Percentiles rank a stretch among this genome's conserved stretches.
These are phyloP conservation scores for Paecilomyces formosus DNA, from an alignment of 2,329 filamentous ascomycete genomes.

Conservation along the genomic window DNA sequence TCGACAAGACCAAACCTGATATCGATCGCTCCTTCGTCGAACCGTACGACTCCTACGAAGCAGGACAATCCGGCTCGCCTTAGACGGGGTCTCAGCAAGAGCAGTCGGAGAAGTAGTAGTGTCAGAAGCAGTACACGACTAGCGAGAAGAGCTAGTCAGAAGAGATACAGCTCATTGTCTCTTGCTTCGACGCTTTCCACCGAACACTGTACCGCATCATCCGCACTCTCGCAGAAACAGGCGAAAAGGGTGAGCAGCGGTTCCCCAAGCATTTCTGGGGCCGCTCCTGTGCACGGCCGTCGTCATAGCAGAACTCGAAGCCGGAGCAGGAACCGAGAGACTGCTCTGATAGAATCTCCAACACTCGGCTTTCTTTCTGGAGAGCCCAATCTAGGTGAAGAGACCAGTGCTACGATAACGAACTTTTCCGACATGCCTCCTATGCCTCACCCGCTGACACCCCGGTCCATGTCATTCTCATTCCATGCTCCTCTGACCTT, in stretches of 20 bases:
- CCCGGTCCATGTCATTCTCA: slow-evolving; percentile 15
- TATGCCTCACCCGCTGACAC: slow-evolving; percentile 9
- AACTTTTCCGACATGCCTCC: slow-evolving; percentile 18
- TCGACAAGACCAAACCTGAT: slow-evolving; percentile 23
- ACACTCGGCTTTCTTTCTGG: neutral
- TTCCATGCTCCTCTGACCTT: slow-evolving; percentile 14
- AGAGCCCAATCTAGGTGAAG: neutral
- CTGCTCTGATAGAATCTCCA: neutral
- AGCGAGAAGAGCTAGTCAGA: neutral
- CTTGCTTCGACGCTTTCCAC: neutral
- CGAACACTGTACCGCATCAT: neutral
- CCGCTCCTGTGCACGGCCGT: neutral
- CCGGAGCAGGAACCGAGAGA: neutral
- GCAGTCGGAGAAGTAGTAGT: neutral
- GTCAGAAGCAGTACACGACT: neutral
- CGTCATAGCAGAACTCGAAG: neutral
- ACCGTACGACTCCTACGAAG: slow-evolving; percentile 1
- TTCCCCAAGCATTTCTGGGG: neutral
- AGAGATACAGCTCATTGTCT: neutral
- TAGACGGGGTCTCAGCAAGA: neutral
- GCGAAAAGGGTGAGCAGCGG: neutral
- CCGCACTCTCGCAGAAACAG: neutral
- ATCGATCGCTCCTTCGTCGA: slow-evolving; percentile 20
- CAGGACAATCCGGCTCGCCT: neutral
- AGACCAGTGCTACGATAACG: slow-evolving; percentile 12